Base-by-base conservation (phyloP, 495 filamentous ascomycete genomes). In the Neurospora intermedia region DNA sequence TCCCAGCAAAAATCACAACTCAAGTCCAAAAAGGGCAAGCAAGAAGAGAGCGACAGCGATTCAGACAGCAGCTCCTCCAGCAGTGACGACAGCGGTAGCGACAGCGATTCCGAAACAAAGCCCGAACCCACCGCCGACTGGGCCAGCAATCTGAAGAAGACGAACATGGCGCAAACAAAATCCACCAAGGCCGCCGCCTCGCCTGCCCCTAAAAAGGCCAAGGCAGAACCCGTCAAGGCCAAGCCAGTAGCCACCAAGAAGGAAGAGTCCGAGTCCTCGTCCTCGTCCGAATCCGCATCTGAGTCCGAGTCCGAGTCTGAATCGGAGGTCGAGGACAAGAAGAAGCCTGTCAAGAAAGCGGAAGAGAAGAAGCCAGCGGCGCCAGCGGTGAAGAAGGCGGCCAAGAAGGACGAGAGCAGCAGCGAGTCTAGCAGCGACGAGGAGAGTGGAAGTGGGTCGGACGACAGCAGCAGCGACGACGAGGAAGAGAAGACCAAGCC, bases 11-110 rank as follows among this genome's bases (percentile, higher is more conserved):
- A 77, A 48, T 72, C 78, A 40, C 6, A 71, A 69, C 74, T 72
- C 59, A 77, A 74, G 16, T 39, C 69, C 70, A 79, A 83, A 27
- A 73, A 69, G 43, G 69, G 71, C 69, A 74, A 79, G 40, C 54
- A 66, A 66, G 72, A 72, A 43, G 74, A 75, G 38, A 73, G 73
- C 41, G 69, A 71, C 6, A 75, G 74, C 70, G 73, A 77, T 23
- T 71, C 70, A 2, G 62, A 48, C 39, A 59, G 40, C 39, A 59
- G 40, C 18, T 59, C 74, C 39, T 69, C 70, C 20, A 78, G 75
- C 69, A 31, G 27, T 31, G 75, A 74, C 11, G 80, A 77, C 10
- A 80, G 81, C 72, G 78, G 78, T 9, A 74, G 80, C 77, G 74
- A 82, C 6, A 77, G 76, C 46, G 78, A 80, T 43, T 72, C 75